These are phyloP conservation scores for Diplocarpon rosae DNA, from an alignment of 2,329 filamentous ascomycete genomes.

Conservation along the genomic window DNA sequence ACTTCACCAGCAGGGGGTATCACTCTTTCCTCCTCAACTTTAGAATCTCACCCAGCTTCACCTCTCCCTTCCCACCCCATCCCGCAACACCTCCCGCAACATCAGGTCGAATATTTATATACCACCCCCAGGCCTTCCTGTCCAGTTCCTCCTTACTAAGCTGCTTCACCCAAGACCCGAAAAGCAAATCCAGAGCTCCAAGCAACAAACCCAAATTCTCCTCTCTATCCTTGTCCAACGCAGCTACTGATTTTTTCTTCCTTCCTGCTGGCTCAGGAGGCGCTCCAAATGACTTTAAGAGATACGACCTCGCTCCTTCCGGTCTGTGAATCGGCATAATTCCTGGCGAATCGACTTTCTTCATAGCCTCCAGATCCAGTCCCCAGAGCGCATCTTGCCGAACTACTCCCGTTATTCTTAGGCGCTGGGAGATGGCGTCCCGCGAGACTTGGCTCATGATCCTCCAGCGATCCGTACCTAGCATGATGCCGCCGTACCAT, in stretches of 20 bases:
- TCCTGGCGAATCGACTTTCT: conserved; percentile 11
- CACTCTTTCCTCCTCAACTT: conserved; percentile 37
- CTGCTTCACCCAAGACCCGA: conserved; percentile 60
- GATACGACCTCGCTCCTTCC: conserved; percentile 52
- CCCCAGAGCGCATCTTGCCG: conserved; percentile 50
- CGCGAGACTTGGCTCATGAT: conserved; percentile 48
- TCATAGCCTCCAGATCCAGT: conserved; percentile 42
- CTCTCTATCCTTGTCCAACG: conserved; percentile 49
- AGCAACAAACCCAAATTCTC: conserved; percentile 60
- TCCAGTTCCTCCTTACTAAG: conserved; percentile 59
- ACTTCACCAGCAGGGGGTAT: not conserved
- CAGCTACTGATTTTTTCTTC: conserved; percentile 43
- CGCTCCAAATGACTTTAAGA: conserved; percentile 46
- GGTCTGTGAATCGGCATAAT: conserved; percentile 62
- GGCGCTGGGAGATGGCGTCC: conserved; percentile 41
- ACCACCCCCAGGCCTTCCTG: conserved; percentile 71
- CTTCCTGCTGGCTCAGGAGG: conserved; percentile 19
- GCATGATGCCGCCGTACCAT: conserved; percentile 52
- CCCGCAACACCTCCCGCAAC: conserved; percentile 64
- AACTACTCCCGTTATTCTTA: conserved; percentile 33
- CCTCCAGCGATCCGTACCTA: conserved; percentile 51
- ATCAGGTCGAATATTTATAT: conserved; percentile 63
- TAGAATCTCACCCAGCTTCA: conserved; percentile 58
- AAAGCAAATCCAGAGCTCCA: conserved; percentile 60
- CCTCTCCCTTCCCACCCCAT: conserved; percentile 70